Evolutionary conservation across 371 early-diverging fungal genomes (phyloP), one percentile per base, ranked within the genome.

Genomic region (Haplosporangium sp.): DNA sequence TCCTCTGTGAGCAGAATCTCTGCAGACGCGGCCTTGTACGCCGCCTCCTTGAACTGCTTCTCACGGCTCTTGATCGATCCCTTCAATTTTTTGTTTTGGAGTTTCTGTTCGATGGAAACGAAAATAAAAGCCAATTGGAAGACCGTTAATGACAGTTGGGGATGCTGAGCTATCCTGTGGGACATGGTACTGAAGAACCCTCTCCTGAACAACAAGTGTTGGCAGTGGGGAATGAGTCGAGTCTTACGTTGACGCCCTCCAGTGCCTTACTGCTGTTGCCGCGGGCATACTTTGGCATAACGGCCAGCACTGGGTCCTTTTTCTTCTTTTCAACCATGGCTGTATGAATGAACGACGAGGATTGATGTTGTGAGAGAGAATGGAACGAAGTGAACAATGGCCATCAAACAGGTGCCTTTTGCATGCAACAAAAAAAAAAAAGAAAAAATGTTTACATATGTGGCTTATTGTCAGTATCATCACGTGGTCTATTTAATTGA

Each of bases 1-100:
- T 91, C 90, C 76, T 94, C 92, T 1, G 91, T 86, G 52, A 93
- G 82, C 52, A 97, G 85, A 62, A 94, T 67, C 63, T 95, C 95
- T 36, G 92, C 82, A 55, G 91, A 87, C 0, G 93, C 95, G 1
- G 95, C 95, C 60, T 91, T 87, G 51, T 81, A 66, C 12, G 91
- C 92, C 10, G 94, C 95, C 37, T 92, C 92, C n/a, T 88, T 74
- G 47, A 80, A 83, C 48, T 86, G 83, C 47, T 86, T 87, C 64
- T 91, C 90, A 62, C 86, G 84, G 60, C 86, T 86, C 42, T 86
- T 82, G 55, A 93, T 77, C 13, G 83, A 83, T 14, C 84, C 82
- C 62, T 88, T 88, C 47, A 93, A 82, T 76, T 92, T 92, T 64
- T 84, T 87, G 74, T 93, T 91, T 69, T 84, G 69, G 20, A 92